Conservation (phyloP, 2,329 filamentous ascomycete genomes). For the Epichloe bromicola region DNA sequence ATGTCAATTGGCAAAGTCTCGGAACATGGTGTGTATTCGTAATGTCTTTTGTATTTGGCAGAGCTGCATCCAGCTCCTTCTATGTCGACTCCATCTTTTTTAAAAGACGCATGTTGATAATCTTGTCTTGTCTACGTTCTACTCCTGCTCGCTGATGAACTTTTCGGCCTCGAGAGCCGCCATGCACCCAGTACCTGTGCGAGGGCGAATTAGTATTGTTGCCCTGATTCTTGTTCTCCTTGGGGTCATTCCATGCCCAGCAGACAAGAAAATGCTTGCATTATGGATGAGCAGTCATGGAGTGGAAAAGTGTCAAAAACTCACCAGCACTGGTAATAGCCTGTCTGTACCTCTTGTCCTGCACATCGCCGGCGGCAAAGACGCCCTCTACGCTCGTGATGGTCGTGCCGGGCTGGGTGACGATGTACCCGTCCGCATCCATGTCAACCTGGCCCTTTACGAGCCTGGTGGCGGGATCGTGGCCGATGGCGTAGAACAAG, state of each 20-base stretch:
- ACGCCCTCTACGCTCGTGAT: conserved; percentile 82
- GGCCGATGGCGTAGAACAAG: conserved; percentile 93
- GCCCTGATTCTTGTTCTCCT: background rate
- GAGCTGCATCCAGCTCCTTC: background rate
- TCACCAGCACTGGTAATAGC: conserved; percentile 92
- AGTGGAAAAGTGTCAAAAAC: conserved; percentile 24
- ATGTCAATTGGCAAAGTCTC: too few species aligned
- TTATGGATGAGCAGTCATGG: background rate
- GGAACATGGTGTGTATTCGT: too few species aligned
- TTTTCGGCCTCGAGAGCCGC: conserved; percentile 94
- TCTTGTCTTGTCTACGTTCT: background rate
- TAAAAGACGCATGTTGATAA: background rate
- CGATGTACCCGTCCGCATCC: conserved; percentile 81
- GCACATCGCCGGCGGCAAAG: conserved; percentile 93
- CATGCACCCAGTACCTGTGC: conserved; percentile 75
- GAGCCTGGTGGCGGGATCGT: conserved; percentile 83
- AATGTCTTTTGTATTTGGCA: background rate
- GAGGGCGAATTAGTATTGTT: conserved; percentile 8
- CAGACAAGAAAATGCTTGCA: too few species aligned
- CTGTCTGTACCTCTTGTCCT: conserved; percentile 97
- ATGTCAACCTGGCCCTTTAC: conserved; percentile 84
- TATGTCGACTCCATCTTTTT: background rate
- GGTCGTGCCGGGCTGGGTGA: conserved; percentile 79
- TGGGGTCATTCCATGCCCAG: background rate
- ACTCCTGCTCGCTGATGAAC: conserved; percentile 67